Evolutionary conservation across 2,329 filamentous ascomycete genomes (phyloP), one percentile per base, ranked within the genome.

Genomic region (Pyricularia pennisetigena): DNA sequence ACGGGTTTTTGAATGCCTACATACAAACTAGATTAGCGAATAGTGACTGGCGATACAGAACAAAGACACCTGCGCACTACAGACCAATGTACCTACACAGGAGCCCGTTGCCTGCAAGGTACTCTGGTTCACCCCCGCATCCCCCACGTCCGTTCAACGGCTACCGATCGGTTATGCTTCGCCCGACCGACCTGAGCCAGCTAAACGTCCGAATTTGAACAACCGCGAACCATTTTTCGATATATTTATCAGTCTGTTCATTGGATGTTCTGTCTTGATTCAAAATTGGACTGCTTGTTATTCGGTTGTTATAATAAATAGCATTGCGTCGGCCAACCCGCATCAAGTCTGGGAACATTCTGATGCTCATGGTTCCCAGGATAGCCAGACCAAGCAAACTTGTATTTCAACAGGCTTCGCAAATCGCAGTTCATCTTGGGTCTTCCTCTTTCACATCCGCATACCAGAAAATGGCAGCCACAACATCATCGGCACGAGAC

Each of bases 401-500:
- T n/a, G 16, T n/a, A 6, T n/a, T 20, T 5, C 16, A 49, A 49
- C 41, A 16, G 2, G 7, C 41, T 16, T 49, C 4, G 41, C 20
- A 8, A n/a, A 16, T 8, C 7, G 20, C 41, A 49, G 6, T 49
- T 7, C 7, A 6, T n/a, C 20, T 49, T 6, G 20, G 14, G 41
- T n/a, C 41, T 4, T 49, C 7, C 20, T 49, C 41, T 20, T n/a
- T n/a, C 16, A n/a, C 14, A n/a, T 49, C 20, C 7, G n/a, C 41
- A 49, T 7, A 20, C 5, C 41, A 49, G 41, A 61, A 61, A 61
- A 66, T 66, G 64, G 64, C 64, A 49, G 35, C 24, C 2, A 0
- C 35, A 24, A 49, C n/a, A 23, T 12, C n/a, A 23, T 12, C 54
- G 1, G 66, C 72, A 20, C 66, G 70, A 63, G 74, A 77, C 68